These are phyloP conservation scores for Primulina huaijiensis DNA, from an alignment of 257 asterid species.

Conservation along the genomic window DNA sequence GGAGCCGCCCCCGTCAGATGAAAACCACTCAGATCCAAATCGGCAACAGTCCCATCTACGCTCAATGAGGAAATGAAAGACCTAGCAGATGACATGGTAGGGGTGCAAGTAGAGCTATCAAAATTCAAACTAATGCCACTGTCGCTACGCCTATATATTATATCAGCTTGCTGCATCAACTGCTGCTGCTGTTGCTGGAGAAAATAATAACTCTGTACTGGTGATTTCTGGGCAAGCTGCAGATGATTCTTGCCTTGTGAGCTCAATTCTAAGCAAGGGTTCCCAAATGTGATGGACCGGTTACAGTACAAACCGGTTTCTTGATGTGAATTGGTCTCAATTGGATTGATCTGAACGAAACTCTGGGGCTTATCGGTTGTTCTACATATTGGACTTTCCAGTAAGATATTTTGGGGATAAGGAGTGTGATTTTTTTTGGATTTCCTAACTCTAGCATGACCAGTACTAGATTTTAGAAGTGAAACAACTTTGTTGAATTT, in stretches of 20 bases:
- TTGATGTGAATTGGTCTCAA: constrained; percentile 20
- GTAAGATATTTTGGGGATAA: constrained; percentile 53
- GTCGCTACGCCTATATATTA: constrained; percentile 50
- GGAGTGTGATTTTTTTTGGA: constrained; percentile 39
- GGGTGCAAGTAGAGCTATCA: constrained; percentile 74
- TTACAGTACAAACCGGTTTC: constrained; percentile 41
- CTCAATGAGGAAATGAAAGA: constrained; percentile 87
- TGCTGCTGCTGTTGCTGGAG: constrained; percentile 64
- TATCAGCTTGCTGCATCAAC: constrained; percentile 55
- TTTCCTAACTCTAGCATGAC: constrained; percentile 88
- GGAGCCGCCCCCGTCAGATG: constrained; percentile 60
- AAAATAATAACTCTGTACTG: constrained; percentile 36
- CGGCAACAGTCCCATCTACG: constrained; percentile 76
- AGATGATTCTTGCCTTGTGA: constrained; percentile 41
- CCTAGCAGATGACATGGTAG: constrained; percentile 79
- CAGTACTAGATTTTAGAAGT: constrained; percentile 53
- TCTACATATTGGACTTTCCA: constrained; percentile 47
- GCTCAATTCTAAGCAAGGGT: constrained; percentile 49
- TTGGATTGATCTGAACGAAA: constrained; percentile 34
- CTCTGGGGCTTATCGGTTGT: constrained; percentile 40
- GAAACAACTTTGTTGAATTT: constrained; percentile 71
- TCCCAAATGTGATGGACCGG: constrained; percentile 48
- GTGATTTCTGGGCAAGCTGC: constrained; percentile 43
- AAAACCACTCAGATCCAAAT: constrained; percentile 59
- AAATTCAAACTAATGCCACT: constrained; percentile 79